phyloP scores from a whole-genome alignment of 78 protist species.

The Pigoraptor vietnamica region DNA sequence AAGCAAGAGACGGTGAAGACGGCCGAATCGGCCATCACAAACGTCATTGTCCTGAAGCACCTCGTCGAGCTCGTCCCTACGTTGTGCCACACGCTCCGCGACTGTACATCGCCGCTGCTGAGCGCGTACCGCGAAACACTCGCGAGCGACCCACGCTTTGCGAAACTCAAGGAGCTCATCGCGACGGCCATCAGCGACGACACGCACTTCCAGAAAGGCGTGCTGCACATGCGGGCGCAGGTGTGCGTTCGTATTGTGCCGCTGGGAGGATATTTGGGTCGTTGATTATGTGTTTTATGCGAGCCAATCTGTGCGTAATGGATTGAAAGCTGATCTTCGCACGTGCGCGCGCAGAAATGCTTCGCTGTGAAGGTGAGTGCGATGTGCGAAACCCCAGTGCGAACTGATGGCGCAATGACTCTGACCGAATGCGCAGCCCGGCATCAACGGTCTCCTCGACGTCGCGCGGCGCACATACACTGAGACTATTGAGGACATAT shows the following conservation, averaged over 20 bases:
- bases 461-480: conserved; percentile 23
- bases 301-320: no score
- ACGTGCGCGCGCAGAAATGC: conserved; percentile 3
- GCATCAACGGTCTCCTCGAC: conserved; percentile 29
- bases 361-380: conserved; percentile 37
- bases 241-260: not conserved
- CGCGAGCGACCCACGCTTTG: conserved; percentile 1
- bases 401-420: no score
- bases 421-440: no score
- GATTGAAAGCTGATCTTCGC: no score
- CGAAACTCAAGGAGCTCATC: not conserved
- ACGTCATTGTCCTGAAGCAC: not conserved
- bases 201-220: not conserved
- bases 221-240: not conserved
- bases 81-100: not conserved
- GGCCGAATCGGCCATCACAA: not conserved
- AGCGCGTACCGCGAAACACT: not conserved
- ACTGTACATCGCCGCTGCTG: not conserved
- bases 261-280: no score
- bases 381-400: no score
- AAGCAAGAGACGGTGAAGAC: not conserved
- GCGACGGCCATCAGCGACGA: not conserved
- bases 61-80: not conserved
- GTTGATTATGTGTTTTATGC: no score
- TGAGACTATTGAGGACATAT: conserved; percentile 9